Evolutionary conservation across 2,329 filamentous ascomycete species (phyloP).

Genomic region (Nothomitra cinnamomea): DNA sequence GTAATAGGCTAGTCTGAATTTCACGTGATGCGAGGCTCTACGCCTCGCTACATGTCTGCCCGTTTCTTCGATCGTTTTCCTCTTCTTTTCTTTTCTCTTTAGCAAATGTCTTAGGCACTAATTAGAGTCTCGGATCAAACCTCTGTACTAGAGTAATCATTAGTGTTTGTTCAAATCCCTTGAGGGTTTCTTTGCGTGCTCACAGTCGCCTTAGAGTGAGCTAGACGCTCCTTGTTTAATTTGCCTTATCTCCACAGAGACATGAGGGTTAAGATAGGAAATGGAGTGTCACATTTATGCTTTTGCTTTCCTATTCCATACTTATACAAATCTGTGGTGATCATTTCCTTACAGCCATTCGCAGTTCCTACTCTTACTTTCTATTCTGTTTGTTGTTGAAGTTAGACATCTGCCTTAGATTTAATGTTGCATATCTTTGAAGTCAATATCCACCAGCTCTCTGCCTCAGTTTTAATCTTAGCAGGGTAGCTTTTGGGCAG

Average conservation of each 20-base stretch:
- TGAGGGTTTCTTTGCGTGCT: slow-evolving; percentile 80
- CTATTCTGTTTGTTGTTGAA: not conserved
- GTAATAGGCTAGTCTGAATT: not conserved
- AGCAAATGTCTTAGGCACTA: slow-evolving; percentile 52
- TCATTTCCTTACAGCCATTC: not conserved
- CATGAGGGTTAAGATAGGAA: slow-evolving; percentile 25
- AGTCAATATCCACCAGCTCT: slow-evolving; percentile 23
- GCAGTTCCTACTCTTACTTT: not conserved
- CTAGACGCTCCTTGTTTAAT: slow-evolving; percentile 53
- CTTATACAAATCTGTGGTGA: slow-evolving; percentile 7
- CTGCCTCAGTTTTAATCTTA: slow-evolving; percentile 77
- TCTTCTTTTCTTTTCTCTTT: slow-evolving; percentile 30
- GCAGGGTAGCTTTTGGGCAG: slow-evolving; percentile 67
- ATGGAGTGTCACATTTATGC: slow-evolving; percentile 3
- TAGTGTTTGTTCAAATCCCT: slow-evolving; percentile 86
- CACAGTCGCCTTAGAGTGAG: slow-evolving; percentile 84
- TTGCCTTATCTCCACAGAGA: slow-evolving; percentile 43
- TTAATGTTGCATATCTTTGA: not conserved
- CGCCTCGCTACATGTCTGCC: slow-evolving; percentile 22
- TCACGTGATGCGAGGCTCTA: not conserved
- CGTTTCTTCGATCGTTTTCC: slow-evolving; percentile 14
- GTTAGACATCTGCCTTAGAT: not conserved
- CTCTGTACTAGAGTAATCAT: slow-evolving; percentile 28
- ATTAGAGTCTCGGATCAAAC: slow-evolving; percentile 99
- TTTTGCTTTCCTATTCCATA: slow-evolving; percentile 23